Evolutionary conservation across 2,329 filamentous ascomycete genomes (phyloP), one percentile per base, ranked within the genome.

Genomic region (Aspergillus candidus): DNA sequence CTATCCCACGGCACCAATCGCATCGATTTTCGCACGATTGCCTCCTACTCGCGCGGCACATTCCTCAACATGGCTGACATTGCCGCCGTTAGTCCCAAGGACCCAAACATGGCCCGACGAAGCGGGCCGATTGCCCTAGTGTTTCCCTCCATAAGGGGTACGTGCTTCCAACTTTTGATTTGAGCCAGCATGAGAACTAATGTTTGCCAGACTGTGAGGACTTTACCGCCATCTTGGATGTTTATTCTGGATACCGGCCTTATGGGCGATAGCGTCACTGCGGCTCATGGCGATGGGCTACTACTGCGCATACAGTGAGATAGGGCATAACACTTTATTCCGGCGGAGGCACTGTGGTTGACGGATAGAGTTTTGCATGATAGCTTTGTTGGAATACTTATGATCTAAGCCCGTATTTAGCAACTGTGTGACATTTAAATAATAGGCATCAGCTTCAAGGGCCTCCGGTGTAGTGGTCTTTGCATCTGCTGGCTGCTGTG

Each of bases 51-150:
- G 11, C 44, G 59, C 27, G 61, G 61, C 1, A 56, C 42, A 7
- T 43, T 51, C 14, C 46, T 64, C 13, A 60, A 64, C 38, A 51
- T 64, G 52, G 53, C 55, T 32, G 54, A 57, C 30, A 53, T 64
- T 8, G 47, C 53, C 13, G 52, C 61, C 6, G 55, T 52, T 8
- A 43, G 48, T n/a, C 50, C 60, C 6, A 62, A 52, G 33, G 48
- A 51, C 11, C 50, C 48, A 1, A 55, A 40, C 17, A 34, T 38
- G 33, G 46, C 47, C 5, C 48, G 40, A 30, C 53, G 44, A 13
- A 46, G 47, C 22, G 57, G 59, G 11, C 46, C 53, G 8, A 44
- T 64, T 13, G 55, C 54, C 2, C 59, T 63, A 33, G 45, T 40
- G 12, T 64, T 63, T 46, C 41, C 51, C n/a, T 50, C 32, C 15